Conservation (phyloP, 805 yeast genomes). For the Myxozyma vanderwaltii region DNA sequence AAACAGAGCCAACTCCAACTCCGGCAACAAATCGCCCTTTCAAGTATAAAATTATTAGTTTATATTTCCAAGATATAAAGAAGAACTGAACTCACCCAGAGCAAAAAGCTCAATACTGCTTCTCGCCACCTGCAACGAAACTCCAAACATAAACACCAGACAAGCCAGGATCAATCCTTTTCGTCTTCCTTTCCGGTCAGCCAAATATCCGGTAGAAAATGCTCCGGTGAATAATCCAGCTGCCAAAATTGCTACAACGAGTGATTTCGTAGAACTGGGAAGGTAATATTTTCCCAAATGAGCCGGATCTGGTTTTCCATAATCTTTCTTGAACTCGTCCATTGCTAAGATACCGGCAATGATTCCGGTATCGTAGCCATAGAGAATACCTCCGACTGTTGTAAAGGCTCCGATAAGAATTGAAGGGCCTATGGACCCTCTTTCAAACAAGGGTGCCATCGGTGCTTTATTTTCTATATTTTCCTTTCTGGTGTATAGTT, state of each 20-base stretch:
- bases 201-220: conserved; percentile 18
- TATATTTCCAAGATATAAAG: background rate
- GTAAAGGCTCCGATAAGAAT: conserved; percentile 75
- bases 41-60: background rate
- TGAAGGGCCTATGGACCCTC: conserved; percentile 45
- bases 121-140: conserved; percentile 79
- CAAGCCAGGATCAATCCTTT: conserved; percentile 55
- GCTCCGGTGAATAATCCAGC: conserved; percentile 28
- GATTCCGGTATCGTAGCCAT: conserved; percentile 88
- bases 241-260: conserved; percentile 22
- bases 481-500: no score
- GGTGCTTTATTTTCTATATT: no score
- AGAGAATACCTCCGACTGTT: conserved; percentile 87
- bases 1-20: conserved; percentile 71
- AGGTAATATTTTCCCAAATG: conserved; percentile 12
- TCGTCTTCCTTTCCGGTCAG: conserved; percentile 24
- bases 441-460: conserved; percentile 8
- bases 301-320: conserved; percentile 15
- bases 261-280: conserved; percentile 19
- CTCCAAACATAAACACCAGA: conserved; percentile 77
- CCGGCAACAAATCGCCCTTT: conserved; percentile 64
- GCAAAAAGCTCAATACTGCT: conserved; percentile 76
- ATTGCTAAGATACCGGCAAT: conserved; percentile 79
- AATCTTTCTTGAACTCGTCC: conserved; percentile 40
- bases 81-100: conserved; percentile 44